Percentiles rank a stretch among this genome's conserved stretches.
phyloP scores from a whole-genome alignment of 176 grass and related monocot species.

The Thinopyrum elongatum region DNA sequence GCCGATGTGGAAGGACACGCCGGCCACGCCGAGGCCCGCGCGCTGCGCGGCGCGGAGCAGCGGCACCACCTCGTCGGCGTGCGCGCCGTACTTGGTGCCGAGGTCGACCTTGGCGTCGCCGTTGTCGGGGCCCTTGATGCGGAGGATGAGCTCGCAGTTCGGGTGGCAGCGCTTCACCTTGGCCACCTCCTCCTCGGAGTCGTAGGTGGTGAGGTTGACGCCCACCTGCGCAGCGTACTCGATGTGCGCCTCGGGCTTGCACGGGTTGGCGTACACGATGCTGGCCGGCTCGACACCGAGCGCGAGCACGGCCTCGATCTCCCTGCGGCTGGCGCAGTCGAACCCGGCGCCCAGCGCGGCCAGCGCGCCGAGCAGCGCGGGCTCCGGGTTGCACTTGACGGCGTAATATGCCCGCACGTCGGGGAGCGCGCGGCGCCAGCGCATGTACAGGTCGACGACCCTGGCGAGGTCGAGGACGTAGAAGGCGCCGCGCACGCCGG shows the following conservation, averaged over 20 bases:
- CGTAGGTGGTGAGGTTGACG: background rate
- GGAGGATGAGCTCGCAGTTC: background rate
- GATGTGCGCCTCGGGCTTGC: constrained; percentile 15
- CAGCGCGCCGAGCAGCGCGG: constrained; percentile 10
- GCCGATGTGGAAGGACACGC: background rate
- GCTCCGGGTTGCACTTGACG: constrained; percentile 28
- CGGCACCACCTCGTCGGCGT: background rate
- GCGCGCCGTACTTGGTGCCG: constrained; percentile 5
- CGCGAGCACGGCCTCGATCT: constrained; percentile 18
- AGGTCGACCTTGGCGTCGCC: background rate
- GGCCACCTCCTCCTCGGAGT: background rate
- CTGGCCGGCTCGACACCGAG: background rate
- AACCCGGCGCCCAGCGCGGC: background rate
- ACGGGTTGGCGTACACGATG: background rate
- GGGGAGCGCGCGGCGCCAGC: background rate
- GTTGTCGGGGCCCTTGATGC: background rate
- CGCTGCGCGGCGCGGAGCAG: background rate
- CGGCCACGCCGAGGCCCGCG: background rate
- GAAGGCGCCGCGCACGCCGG: background rate
- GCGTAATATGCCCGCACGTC: constrained; percentile 6
- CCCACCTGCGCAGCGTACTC: background rate
- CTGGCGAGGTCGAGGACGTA: background rate
- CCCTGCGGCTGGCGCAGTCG: constrained; percentile 25
- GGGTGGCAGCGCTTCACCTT: constrained; percentile 17
- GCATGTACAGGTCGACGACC: background rate